phyloP scores from a whole-genome alignment of 2,329 filamentous ascomycete species.

The Thermomyces lanuginosus region DNA sequence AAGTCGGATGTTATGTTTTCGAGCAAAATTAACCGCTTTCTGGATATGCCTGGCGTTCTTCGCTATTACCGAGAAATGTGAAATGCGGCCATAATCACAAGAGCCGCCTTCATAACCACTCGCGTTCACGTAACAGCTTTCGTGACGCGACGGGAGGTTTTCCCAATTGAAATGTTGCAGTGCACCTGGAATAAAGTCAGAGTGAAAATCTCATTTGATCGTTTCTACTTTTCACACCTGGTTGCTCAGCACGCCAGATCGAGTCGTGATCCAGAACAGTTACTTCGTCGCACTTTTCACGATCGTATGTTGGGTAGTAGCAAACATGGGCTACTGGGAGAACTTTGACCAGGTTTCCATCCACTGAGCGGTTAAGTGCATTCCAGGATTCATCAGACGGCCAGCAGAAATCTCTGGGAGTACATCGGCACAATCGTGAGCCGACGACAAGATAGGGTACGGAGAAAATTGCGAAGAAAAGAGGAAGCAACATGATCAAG shows the following conservation, averaged over 20 bases:
- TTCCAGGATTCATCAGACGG: slow-evolving; percentile 21
- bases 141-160: slow-evolving; percentile 19
- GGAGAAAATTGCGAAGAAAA: too few species aligned
- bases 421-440: too few species aligned
- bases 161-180: slow-evolving; percentile 26
- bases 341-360: slow-evolving; percentile 21
- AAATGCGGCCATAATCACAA: slow-evolving; percentile 22
- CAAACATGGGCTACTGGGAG: slow-evolving; percentile 18
- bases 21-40: slow-evolving; percentile 10
- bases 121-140: slow-evolving; percentile 22
- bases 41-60: slow-evolving; percentile 19
- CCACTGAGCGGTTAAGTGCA: slow-evolving; percentile 20
- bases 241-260: slow-evolving; percentile 1
- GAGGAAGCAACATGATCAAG: too few species aligned
- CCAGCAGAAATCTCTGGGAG: slow-evolving; percentile 21
- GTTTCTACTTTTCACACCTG: not conserved
- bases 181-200: slow-evolving; percentile 13
- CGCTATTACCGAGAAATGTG: slow-evolving; percentile 22
- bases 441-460: too few species aligned
- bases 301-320: slow-evolving; percentile 9
- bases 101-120: slow-evolving; percentile 4
- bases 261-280: not conserved
- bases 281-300: slow-evolving; percentile 1
- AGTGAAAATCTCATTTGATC: too few species aligned
- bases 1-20: slow-evolving; percentile 6